Base-by-base conservation (phyloP, 78 protist species). In the Emiliania huxleyi region DNA sequence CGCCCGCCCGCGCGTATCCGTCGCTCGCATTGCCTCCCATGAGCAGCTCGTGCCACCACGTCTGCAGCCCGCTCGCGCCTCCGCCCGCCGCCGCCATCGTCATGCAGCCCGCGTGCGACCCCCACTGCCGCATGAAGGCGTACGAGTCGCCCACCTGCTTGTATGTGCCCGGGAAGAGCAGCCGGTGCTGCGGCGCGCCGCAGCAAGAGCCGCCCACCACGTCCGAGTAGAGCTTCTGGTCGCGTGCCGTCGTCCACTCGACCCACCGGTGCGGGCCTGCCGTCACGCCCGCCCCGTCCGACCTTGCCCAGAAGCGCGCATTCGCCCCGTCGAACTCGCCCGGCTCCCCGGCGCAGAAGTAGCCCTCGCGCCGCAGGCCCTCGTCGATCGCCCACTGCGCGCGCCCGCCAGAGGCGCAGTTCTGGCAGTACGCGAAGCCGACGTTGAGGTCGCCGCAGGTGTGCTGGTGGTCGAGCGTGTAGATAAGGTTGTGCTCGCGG, bases 41-140 rank as follows among this genome's bases (percentile, higher is more conserved):
- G 40, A 73, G 42, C 44, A 73, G 43, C 83, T 73, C 83, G 43
- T 73, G 83, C 83, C 83, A 73, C 83, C 83, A 73, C 1, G 83
- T 73, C 19, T 73, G 83, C 42, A 73, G 42, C 44, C 23, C 37
- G 44, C 5, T 12, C 44, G 83, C 83, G 22, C 42, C 75, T 8
- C 15, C 62, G 8, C 62, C 29, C 37, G 37, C 43, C 3, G 83
- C 33, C 23, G 15, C 15, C 83, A 73, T 73, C 33, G 43, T 73
- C 44, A 4, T 18, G 18, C 83, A 73, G 15, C n/a, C n/a, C 33
- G 83, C 83, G 37, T 18, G 83, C 42, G 2, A 18, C 83, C 83
- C 83, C 83, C 83, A 73, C 83, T 73, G 83, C 43, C 83, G 83
- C 83, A 73, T 73, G 43, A 73, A 73, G 43, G 83, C 42, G 83